Percentiles rank a stretch among this genome's conserved stretches.
Conservation (phyloP, 2,329 filamentous ascomycete genomes). For the Chaetoscypha palmicola region DNA sequence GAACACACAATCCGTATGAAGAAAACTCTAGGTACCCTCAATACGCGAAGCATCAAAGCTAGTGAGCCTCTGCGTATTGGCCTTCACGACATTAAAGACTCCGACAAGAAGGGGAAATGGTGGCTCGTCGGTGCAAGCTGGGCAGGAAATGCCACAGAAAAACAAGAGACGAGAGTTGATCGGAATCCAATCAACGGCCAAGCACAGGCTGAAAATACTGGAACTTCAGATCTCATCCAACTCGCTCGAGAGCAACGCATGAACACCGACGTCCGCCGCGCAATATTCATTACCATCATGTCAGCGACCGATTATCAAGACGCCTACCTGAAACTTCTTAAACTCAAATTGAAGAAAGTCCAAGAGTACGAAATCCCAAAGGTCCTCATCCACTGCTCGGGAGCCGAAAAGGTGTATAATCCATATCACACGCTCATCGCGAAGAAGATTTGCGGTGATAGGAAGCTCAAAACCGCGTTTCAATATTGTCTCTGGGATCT, state of each 20-base stretch:
- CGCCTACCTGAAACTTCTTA: slow-evolving; percentile 70
- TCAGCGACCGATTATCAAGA: slow-evolving; percentile 79
- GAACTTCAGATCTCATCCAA: slow-evolving; percentile 29
- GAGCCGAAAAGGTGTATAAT: slow-evolving; percentile 79
- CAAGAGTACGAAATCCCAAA: slow-evolving; percentile 82
- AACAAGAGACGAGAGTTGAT: slow-evolving; percentile 24
- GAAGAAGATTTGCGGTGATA: slow-evolving; percentile 66
- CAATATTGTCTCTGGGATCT: slow-evolving; percentile 82
- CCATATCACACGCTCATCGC: slow-evolving; percentile 89
- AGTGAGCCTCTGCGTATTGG: slow-evolving; percentile 77
- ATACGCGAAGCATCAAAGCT: slow-evolving; percentile 59
- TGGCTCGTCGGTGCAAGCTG: slow-evolving; percentile 98
- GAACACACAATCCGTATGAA: slow-evolving; percentile 86
- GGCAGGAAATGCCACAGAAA: slow-evolving; percentile 37
- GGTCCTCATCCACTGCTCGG: slow-evolving; percentile 80
- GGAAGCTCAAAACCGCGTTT: slow-evolving; percentile 73
- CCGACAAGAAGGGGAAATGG: slow-evolving; percentile 89
- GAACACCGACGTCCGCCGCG: slow-evolving; percentile 37
- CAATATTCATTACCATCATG: slow-evolving; percentile 91
- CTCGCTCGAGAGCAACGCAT: slow-evolving; percentile 32
- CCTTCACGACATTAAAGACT: slow-evolving; percentile 72
- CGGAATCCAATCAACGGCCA: neutral
- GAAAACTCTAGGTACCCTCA: slow-evolving; percentile 76
- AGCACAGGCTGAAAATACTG: slow-evolving; percentile 30
- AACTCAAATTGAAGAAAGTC: slow-evolving; percentile 76